Evolutionary conservation across 306 rosid species (phyloP), one percentile per base, ranked within the genome.

Genomic region (Phaseolus lunatus): DNA sequence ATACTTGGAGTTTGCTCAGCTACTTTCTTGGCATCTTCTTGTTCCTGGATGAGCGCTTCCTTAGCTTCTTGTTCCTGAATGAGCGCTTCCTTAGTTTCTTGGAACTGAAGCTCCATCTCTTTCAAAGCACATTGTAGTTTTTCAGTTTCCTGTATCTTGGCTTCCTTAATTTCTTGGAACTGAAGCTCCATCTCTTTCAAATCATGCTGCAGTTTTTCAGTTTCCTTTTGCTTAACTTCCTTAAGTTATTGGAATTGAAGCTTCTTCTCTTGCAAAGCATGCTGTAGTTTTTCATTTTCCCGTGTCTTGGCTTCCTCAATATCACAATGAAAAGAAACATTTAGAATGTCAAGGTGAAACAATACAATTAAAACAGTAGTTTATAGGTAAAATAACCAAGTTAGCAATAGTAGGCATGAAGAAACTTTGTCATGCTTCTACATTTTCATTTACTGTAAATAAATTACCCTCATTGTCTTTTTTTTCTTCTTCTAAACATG

Each of bases 391-490:
- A 47, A 48, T 13, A 59, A 58, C 13, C 48, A 50, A 57, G 19
- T 24, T 23, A 52, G 13, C 16, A 69, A 52, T 44, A 47, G 41
- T 47, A 53, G 19, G 37, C 75, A 45, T 0, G 15, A 70, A 39
- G 29, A 61, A 70, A 62, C 35, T n/a, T n/a, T 61, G 15, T 58
- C 66, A 49, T 70, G n/a, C 20, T 67, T 59, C 7, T 39, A 39
- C 23, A 50, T 81, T 49, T 72, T 72, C 72, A 72, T 58, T 13
- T 72, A 37, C 37, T 13, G 18, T 77, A 50, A 70, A 64, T 62
- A 47, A 45, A 54, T 82, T 89, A 94, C 98, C 94, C 97, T 85
- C 87, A 85, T 90, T 78, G 62, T 77, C 82, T n/a, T n/a, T n/a
- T n/a, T 86, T 88, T 90, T 94, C 98, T 67, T 78, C 69, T 84